These are phyloP conservation scores for Avena eriantha DNA, from an alignment of 176 grass and related monocot species.

Conservation along the genomic window DNA sequence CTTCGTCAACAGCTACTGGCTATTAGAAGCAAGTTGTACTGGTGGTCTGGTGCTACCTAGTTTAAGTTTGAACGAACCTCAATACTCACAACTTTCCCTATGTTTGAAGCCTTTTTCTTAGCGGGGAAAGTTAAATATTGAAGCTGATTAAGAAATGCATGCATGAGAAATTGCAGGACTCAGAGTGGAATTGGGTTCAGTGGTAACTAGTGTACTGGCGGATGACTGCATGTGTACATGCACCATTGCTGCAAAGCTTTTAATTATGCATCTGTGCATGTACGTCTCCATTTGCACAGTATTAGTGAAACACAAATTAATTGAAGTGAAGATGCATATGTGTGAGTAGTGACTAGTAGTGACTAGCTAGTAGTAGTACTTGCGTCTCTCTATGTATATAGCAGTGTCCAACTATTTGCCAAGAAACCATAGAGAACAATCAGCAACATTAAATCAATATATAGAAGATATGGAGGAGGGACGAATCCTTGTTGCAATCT, in stretches of 20 bases:
- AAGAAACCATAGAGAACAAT: conserved; percentile 27
- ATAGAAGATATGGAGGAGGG: not conserved
- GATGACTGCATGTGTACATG: conserved; percentile 16
- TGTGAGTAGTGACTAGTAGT: not conserved
- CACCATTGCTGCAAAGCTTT: conserved; percentile 54
- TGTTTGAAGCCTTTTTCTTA: not conserved
- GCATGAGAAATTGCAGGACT: not conserved
- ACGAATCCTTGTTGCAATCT: conserved; percentile 2
- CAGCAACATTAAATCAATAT: not conserved
- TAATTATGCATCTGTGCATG: conserved; percentile 36
- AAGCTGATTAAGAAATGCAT: not conserved
- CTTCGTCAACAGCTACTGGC: not conserved
- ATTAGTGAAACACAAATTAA: conserved; percentile 31
- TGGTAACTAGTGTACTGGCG: not conserved
- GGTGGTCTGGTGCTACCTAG: too few species aligned
- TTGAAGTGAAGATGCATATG: conserved; percentile 33
- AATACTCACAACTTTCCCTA: not conserved
- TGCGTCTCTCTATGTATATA: too few species aligned
- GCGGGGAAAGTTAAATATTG: not conserved
- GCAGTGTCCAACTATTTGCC: conserved; percentile 14
- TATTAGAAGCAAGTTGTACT: too few species aligned
- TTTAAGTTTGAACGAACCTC: not conserved
- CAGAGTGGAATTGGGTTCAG: not conserved
- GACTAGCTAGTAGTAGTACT: too few species aligned
- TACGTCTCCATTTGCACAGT: conserved; percentile 51